Base-by-base conservation (phyloP, 306 rosid genomes). In the Pachyrhizus erosus region DNA sequence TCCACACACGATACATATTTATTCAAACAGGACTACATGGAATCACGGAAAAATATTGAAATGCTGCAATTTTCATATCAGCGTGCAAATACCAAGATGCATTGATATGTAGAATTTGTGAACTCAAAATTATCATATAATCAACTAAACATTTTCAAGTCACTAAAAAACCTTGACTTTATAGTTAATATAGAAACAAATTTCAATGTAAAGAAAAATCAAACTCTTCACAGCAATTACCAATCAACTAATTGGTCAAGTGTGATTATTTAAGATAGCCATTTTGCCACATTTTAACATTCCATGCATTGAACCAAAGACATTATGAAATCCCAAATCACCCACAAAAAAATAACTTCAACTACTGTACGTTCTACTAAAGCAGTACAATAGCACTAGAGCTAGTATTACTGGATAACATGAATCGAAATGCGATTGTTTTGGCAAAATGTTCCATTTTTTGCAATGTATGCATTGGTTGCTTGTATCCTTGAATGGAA, bases 401-500 rank as follows among this genome's bases (percentile, higher is more conserved):
- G 5, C 75, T 27, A 54, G 52, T 11, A n/a, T 81, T 84, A 93
- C 86, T 90, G 97, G 60, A 96, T 93, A 89, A 93, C 92, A 9
- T 84, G 87, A 70, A 92, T 4, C 34, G 2, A 73, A 64, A 96
- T 18, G 86, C 85, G 90, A 85, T 37, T 84, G 86, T 93, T 92
- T 9, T 26, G 87, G 83, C 96, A 90, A 80, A 80, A 88, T 23
- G 90, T 87, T 57, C 87, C 87, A 88, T 91, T 96, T 88, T 90
- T 93, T 18, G 77, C 6, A 21, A 96, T 87, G 76, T 84, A 89
- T 34, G 91, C 92, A 73, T 85, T 88, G 92, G 86, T 88, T 39
- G 99, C 99, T 81, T 92, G 87, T 12, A 69, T 85, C 82, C 85
- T 87, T 6, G 94, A 87, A 4, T 42, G 87, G 81, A 86, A 91